phyloP scores from a whole-genome alignment of 1,284 basidiomycete species.

The Kwoniella shivajii region DNA sequence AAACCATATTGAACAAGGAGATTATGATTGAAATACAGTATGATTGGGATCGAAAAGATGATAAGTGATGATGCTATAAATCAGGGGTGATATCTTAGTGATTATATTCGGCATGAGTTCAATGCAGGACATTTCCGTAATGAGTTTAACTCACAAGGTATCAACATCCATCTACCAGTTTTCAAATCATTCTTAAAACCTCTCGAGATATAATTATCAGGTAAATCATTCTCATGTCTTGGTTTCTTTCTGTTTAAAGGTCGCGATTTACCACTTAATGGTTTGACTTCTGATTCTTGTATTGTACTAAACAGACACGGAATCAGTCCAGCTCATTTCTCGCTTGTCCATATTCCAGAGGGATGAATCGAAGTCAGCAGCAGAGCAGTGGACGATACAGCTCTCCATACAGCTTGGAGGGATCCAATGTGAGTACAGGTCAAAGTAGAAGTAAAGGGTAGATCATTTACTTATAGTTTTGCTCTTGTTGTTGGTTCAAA shows the following conservation, averaged over 20 bases:
- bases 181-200: constrained; percentile 59
- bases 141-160: constrained; percentile 63
- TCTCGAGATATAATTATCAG: constrained; percentile 40
- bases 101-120: neutral
- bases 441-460: neutral
- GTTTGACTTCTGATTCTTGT: constrained; percentile 31
- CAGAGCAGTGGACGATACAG: too few species aligned
- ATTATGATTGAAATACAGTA: constrained; percentile 75
- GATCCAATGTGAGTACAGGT: neutral
- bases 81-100: neutral
- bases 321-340: too few species aligned
- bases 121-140: neutral
- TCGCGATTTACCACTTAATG: constrained; percentile 27
- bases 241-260: constrained; percentile 13
- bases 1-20: constrained; percentile 50
- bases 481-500: constrained; percentile 34
- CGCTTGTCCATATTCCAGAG: too few species aligned
- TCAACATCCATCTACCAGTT: constrained; percentile 69
- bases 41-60: constrained; percentile 69
- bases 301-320: too few species aligned
- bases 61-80: constrained; percentile 67
- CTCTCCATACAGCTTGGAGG: neutral
- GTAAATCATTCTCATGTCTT: constrained; percentile 23
- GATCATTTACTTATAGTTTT: constrained; percentile 1
- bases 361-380: too few species aligned